phyloP scores from a whole-genome alignment of 352 stramenopile species.

The Plasmopara viticola region DNA sequence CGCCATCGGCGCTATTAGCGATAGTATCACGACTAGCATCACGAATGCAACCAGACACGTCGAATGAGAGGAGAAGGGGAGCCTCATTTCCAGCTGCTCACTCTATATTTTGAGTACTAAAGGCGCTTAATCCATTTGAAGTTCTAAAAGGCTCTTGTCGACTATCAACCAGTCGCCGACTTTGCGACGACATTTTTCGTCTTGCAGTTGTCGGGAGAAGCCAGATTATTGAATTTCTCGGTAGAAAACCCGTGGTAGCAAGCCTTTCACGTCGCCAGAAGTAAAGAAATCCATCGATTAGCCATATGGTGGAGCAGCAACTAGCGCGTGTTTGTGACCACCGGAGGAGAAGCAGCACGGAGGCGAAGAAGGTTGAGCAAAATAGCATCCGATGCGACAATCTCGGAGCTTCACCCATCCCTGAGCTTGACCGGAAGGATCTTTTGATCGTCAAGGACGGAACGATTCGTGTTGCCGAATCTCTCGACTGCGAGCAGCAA shows the following conservation, averaged over 20 bases:
- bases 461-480: slow-evolving; percentile 58
- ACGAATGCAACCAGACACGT: slow-evolving; percentile 29
- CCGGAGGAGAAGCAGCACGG: slow-evolving; percentile 5
- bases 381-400: slow-evolving; percentile 8
- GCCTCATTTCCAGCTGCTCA: slow-evolving; percentile 13
- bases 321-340: slow-evolving; percentile 13
- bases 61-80: slow-evolving; percentile 10
- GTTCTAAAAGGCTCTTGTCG: slow-evolving; percentile 14
- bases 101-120: slow-evolving; percentile 27
- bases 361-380: slow-evolving; percentile 14
- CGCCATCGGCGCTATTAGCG: slow-evolving; percentile 19
- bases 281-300: slow-evolving; percentile 7
- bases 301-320: slow-evolving; percentile 25
- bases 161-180: slow-evolving; percentile 8
- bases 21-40: slow-evolving; percentile 28
- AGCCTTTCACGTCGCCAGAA: slow-evolving; percentile 16
- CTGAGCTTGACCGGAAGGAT: slow-evolving; percentile 60
- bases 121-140: slow-evolving; percentile 9
- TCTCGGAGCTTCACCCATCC: slow-evolving; percentile 31
- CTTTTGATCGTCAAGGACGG: slow-evolving; percentile 72
- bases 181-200: slow-evolving; percentile 11
- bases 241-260: slow-evolving; percentile 18
- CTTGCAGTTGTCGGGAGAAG: slow-evolving; percentile 16
- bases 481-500: slow-evolving; percentile 40
- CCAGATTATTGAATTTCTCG: slow-evolving; percentile 17